Conservation (phyloP, 768 basidiomycete species). For the Leccinum truebloodii region DNA sequence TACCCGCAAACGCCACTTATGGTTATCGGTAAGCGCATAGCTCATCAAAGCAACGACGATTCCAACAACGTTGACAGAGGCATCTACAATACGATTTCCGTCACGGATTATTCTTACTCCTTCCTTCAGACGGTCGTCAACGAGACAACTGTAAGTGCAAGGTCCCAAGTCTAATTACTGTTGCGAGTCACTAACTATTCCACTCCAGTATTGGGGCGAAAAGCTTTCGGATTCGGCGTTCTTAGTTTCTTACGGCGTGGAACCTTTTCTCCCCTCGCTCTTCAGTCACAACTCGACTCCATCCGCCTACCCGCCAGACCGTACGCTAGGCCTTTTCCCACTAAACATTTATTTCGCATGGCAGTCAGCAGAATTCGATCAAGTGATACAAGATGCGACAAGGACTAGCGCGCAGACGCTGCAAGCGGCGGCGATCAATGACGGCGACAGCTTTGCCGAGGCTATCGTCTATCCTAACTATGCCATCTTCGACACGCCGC, state of each 20-base stretch:
- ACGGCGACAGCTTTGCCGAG: slow-evolving; percentile 26
- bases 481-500: slow-evolving; percentile 50
- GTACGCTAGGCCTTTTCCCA: too few species aligned
- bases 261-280: slow-evolving; percentile 44
- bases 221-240: background rate
- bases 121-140: slow-evolving; percentile 19
- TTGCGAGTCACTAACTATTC: background rate
- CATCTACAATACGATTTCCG: slow-evolving; percentile 4
- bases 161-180: background rate
- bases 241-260: slow-evolving; percentile 31
- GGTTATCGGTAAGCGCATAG: slow-evolving; percentile 4
- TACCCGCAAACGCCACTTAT: background rate
- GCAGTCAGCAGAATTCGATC: too few species aligned
- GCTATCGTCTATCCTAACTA: slow-evolving; percentile 56
- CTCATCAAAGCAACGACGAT: too few species aligned
- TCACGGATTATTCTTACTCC: slow-evolving; percentile 1
- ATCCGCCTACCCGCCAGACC: too few species aligned
- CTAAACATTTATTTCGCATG: too few species aligned
- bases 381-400: slow-evolving; percentile 37
- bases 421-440: slow-evolving; percentile 40
- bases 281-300: too few species aligned
- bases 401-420: slow-evolving; percentile 40
- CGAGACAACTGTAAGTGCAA: slow-evolving; percentile 11
- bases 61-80: background rate
- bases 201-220: slow-evolving; percentile 16